Evolutionary conservation across 176 grass and related monocot species (phyloP), one percentile per base, ranked within the genome.

Genomic region (Musa troglodytarum): DNA sequence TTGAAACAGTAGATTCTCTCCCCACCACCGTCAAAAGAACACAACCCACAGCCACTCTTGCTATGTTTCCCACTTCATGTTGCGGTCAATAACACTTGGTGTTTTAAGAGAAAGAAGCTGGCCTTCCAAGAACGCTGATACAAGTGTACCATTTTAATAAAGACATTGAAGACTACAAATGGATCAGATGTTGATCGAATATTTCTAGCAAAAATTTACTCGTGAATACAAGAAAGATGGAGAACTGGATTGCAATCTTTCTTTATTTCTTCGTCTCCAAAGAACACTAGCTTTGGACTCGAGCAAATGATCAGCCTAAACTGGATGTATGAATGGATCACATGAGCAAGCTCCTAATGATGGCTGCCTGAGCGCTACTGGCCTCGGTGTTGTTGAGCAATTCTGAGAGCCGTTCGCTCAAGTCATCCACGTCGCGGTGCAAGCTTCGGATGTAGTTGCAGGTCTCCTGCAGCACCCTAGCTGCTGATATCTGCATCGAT

Each of bases 361-460:
- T 70, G 68, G 68, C 68, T 1, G 68, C 68, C 17, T 70, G 68
- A 50, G 50, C 68, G 68, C 68, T 50, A 4, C 34, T 70, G 43
- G 10, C 20, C 19, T 70, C 68, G 3, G 29, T 34, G 29, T 3
- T 34, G 16, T 10, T 49, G 43, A 70, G 49, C 68, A 70, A 49
- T 49, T 70, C 49, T 17, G 68, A n/a, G 16, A 70, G 68, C 49
- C 68, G 34, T 19, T 70, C 68, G 68, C 68, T 70, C 68, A 70
- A n/a, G 43, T 21, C 68, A 3, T 70, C 68, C 16, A 70, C 68
- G 49, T 70, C 68, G 11, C 68, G 68, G 68, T 70, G 34, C 49
- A 70, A 19, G 68, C 68, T 70, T 19, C 68, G 14, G 68, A 70
- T 70, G 68, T 70, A 70, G 68, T 70, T 70, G 68, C 68, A 70